These are phyloP conservation scores for Iris macrosiphon DNA, from an alignment of 106 monocot species.

Conservation along the genomic window DNA sequence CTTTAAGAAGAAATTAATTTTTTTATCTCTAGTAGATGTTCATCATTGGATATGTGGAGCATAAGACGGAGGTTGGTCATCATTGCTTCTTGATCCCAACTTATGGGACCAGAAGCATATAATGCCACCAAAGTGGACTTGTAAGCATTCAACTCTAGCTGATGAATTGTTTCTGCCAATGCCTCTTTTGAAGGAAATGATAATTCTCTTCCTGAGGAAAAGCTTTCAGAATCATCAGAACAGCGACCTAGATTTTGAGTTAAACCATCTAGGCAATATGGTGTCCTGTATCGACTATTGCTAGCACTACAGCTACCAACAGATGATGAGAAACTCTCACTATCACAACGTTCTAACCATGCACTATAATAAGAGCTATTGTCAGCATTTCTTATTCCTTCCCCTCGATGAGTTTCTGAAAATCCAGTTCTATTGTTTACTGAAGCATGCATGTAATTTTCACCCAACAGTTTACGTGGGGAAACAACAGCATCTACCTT, in stretches of 20 bases:
- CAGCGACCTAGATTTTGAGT: background rate
- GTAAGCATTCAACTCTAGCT: slow-evolving; percentile 22
- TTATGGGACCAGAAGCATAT: slow-evolving; percentile 16
- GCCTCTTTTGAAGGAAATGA: background rate
- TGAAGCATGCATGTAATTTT: slow-evolving; percentile 23
- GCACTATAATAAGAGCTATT: slow-evolving; percentile 1
- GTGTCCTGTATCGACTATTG: slow-evolving; percentile 5
- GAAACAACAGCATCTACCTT: slow-evolving; percentile 48
- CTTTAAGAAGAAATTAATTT: slow-evolving; percentile 7
- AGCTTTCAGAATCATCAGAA: slow-evolving; percentile 6
- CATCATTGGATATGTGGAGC: slow-evolving; percentile 21
- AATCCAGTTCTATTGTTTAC: slow-evolving; percentile 21
- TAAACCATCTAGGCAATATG: background rate
- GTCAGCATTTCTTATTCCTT: background rate
- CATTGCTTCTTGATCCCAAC: slow-evolving; percentile 24
- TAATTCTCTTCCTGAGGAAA: background rate
- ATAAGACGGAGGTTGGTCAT: slow-evolving; percentile 14
- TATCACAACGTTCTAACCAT: background rate
- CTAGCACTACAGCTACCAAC: slow-evolving; percentile 21
- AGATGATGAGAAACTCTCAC: slow-evolving; percentile 8
- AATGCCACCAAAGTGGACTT: slow-evolving; percentile 11
- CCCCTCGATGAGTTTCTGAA: slow-evolving; percentile 8
- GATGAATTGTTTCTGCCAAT: slow-evolving; percentile 13
- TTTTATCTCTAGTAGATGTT: slow-evolving; percentile 6
- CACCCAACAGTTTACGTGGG: slow-evolving; percentile 25